Base-by-base conservation (phyloP, 176 grass and related monocot species). In the Oryza coarctata region DNA sequence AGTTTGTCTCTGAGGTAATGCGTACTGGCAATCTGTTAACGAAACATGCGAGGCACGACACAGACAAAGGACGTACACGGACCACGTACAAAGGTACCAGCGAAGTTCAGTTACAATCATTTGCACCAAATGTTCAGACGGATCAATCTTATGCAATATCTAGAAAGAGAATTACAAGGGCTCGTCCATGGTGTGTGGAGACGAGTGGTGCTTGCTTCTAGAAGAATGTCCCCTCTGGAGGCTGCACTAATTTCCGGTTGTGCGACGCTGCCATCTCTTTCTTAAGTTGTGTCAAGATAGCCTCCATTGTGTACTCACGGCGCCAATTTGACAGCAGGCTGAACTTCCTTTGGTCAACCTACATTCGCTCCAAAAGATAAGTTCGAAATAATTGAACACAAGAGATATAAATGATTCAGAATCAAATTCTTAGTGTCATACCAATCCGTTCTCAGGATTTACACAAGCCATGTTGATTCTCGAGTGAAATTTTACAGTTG, bases 271-370 rank as follows among this genome's bases (percentile, higher is more conserved):
- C 80, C 80, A 83, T 74, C 62, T 83, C 80, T 83, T 83, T 83
- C 70, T 83, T 83, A 65, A 83, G 80, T 30, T 83, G 80, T 27
- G 62, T 83, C 80, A 83, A 83, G 58, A 83, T 83, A 44, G 45
- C 41, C 80, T 82, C 80, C 80, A 82, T 63, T 47, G 57, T 63
- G 80, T 82, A 73, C 38, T 82, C 80, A 18, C 80, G 80, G 28
- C 80, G 68, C 80, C 55, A 82, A 41, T 82, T 82, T 27, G 38
- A 82, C 29, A 82, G 26, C 12, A 82, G 55, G 36, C 32, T 30
- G 33, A 82, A 82, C 55, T 82, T 82, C 80, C 69, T 82, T 62
- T 82, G 80, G 38, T 82, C 80, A 3, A 82, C 80, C 80, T 82
- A 39, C 38, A 73, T 63, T 73, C 63, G 4, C 57, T 7, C 80